Evolutionary conservation across 2,329 filamentous ascomycete genomes (phyloP).

Genomic region (Alternaria alternata): DNA sequence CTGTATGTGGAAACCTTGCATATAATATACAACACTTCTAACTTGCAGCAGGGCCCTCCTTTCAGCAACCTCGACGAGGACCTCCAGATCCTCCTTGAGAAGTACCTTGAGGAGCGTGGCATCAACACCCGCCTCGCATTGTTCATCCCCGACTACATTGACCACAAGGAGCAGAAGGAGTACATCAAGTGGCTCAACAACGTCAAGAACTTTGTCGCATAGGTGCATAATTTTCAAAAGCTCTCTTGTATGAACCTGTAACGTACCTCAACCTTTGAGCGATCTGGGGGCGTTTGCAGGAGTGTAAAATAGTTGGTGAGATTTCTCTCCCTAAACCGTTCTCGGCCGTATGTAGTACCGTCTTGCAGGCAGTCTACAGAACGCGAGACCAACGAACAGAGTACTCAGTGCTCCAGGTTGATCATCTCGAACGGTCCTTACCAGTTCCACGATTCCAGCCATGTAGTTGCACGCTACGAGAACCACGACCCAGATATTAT

Average conservation of each 20-base stretch:
- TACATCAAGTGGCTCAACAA: constrained; percentile 89
- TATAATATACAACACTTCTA: not conserved
- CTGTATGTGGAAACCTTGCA: constrained; percentile 41
- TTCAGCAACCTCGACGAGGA: constrained; percentile 97
- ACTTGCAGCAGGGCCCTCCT: constrained; percentile 69
- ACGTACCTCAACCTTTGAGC: constrained; percentile 20
- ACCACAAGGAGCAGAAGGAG: constrained; percentile 98
- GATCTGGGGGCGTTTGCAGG: constrained; percentile 22
- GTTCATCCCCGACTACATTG: constrained; percentile 95
- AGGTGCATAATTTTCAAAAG: constrained; percentile 20
- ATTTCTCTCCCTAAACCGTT: constrained; percentile 2
- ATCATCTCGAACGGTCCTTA: not conserved
- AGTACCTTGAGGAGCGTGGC: constrained; percentile 93
- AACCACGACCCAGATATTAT: constrained; percentile 21
- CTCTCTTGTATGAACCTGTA: constrained; percentile 31
- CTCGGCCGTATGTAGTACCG: not conserved
- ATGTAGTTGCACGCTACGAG: not conserved
- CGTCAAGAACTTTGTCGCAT: constrained; percentile 84
- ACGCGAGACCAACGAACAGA: not conserved
- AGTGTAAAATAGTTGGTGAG: constrained; percentile 39
- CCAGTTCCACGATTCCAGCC: not conserved
- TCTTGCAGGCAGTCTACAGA: constrained; percentile 2
- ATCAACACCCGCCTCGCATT: constrained; percentile 85
- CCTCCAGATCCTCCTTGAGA: constrained; percentile 88
- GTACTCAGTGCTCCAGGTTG: not conserved